phyloP scores from a whole-genome alignment of 331 rosid genomes.

The Rhamnella rubrinervis region DNA sequence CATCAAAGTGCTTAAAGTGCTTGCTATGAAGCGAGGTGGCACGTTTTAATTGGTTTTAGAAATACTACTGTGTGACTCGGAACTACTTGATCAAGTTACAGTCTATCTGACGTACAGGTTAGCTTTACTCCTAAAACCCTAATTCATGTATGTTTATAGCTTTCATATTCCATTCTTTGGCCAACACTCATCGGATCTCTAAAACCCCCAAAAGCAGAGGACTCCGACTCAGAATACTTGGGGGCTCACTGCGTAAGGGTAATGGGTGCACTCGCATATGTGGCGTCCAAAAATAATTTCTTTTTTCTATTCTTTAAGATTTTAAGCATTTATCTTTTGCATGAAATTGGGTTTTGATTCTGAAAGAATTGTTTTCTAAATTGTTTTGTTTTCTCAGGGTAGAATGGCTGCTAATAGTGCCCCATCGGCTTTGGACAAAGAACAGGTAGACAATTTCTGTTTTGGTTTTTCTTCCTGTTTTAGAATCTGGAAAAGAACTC shows the following conservation, averaged over 20 bases:
- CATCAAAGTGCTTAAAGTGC: too few relatives aligned
- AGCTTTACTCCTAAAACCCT: constrained; percentile 24
- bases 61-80: too few relatives aligned
- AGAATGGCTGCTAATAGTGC: constrained; percentile 61
- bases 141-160: background rate
- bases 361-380: background rate
- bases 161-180: background rate
- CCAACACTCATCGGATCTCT: background rate
- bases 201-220: background rate
- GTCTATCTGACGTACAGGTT: constrained; percentile 6
- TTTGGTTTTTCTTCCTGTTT: constrained; percentile 7
- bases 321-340: background rate
- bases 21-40: background rate
- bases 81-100: background rate
- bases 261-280: background rate
- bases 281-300: background rate
- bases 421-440: constrained; percentile 67
- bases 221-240: background rate
- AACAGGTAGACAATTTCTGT: constrained; percentile 51
- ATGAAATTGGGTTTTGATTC: background rate
- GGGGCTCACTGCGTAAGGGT: constrained; percentile 9
- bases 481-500: background rate
- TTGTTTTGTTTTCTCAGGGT: constrained; percentile 23
- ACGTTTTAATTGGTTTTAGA: background rate
- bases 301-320: background rate